These are phyloP conservation scores for Arthrocladium fulminans DNA, from an alignment of 2,329 filamentous ascomycete genomes.

Conservation along the genomic window DNA sequence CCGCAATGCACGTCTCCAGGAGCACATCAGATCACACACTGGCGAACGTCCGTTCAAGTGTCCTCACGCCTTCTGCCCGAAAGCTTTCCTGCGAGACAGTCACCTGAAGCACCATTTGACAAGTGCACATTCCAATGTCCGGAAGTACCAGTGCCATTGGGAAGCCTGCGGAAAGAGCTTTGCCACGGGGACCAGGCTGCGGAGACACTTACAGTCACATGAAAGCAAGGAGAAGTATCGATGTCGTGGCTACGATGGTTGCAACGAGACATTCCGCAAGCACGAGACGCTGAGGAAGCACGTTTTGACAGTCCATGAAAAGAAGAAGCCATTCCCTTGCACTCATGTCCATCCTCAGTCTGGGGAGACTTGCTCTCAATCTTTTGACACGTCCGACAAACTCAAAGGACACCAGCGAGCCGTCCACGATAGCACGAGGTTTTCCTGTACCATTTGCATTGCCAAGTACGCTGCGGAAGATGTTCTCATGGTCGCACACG, in stretches of 20 bases:
- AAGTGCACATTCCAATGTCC: constrained; percentile 64
- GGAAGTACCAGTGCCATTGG: constrained; percentile 62
- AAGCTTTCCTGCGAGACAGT: constrained; percentile 76
- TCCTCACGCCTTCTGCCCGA: constrained; percentile 60
- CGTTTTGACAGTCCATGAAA: constrained; percentile 65
- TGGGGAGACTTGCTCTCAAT: constrained; percentile 51
- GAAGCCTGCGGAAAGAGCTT: constrained; percentile 71
- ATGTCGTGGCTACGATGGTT: constrained; percentile 62
- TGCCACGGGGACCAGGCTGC: constrained; percentile 66
- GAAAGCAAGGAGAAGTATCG: constrained; percentile 65
- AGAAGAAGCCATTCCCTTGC: constrained; percentile 64
- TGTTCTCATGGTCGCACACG: constrained; percentile 24
- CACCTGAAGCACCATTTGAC: constrained; percentile 81
- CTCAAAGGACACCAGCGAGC: constrained; percentile 63
- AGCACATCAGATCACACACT: constrained; percentile 75
- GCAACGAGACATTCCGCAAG: constrained; percentile 74
- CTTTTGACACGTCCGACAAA: constrained; percentile 64
- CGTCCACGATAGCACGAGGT: constrained; percentile 60
- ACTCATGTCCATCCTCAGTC: constrained; percentile 46
- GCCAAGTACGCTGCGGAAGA: constrained; percentile 23
- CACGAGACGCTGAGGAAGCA: constrained; percentile 78
- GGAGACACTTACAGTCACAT: constrained; percentile 70
- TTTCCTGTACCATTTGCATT: constrained; percentile 69
- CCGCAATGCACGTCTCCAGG: constrained; percentile 67
- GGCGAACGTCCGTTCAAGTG: constrained; percentile 76